These are phyloP conservation scores for Chaetothyriales sp. DNA, from an alignment of 2,329 filamentous ascomycete species.

Conservation along the genomic window DNA sequence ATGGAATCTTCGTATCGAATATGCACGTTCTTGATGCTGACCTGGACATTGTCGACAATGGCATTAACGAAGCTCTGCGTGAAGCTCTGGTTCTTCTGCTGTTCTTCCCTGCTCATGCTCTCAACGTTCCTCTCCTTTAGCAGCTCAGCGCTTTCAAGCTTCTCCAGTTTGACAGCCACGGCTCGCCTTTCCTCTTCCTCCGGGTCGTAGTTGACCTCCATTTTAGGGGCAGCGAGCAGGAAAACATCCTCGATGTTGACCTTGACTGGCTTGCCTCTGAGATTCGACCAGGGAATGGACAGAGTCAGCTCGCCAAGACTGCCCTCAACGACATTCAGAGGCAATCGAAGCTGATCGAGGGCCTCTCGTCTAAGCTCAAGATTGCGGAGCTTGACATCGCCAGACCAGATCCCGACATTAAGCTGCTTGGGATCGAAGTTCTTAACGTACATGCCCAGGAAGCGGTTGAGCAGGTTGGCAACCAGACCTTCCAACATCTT, in stretches of 20 bases:
- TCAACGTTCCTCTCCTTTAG: constrained; percentile 85
- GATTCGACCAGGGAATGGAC: constrained; percentile 92
- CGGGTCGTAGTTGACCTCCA: constrained; percentile 83
- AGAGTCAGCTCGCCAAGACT: constrained; percentile 85
- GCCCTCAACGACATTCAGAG: constrained; percentile 90
- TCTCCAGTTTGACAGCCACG: constrained; percentile 96
- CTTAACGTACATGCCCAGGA: constrained; percentile 99
- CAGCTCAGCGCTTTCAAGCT: constrained; percentile 88
- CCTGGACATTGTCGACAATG: constrained; percentile 95
- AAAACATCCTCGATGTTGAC: constrained; percentile 96
- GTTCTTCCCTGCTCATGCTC: constrained; percentile 84
- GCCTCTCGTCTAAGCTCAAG: constrained; percentile 88
- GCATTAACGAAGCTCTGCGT: constrained; percentile 88
- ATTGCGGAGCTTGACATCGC: constrained; percentile 87
- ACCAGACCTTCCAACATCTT: constrained; percentile 94
- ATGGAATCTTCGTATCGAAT: constrained; percentile 96
- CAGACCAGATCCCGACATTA: constrained; percentile 97
- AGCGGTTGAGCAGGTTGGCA: constrained; percentile 92
- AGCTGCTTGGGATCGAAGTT: constrained; percentile 97
- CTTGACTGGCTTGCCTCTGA: constrained; percentile 85
- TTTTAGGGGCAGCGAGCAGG: constrained; percentile 82
- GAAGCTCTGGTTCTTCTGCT: constrained; percentile 95
- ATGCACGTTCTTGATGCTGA: constrained; percentile 96
- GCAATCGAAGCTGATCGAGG: constrained; percentile 89
- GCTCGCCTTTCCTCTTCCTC: constrained; percentile 78